Conservation (phyloP, 352 stramenopile genomes). For the Pythium grandisporangium region DNA sequence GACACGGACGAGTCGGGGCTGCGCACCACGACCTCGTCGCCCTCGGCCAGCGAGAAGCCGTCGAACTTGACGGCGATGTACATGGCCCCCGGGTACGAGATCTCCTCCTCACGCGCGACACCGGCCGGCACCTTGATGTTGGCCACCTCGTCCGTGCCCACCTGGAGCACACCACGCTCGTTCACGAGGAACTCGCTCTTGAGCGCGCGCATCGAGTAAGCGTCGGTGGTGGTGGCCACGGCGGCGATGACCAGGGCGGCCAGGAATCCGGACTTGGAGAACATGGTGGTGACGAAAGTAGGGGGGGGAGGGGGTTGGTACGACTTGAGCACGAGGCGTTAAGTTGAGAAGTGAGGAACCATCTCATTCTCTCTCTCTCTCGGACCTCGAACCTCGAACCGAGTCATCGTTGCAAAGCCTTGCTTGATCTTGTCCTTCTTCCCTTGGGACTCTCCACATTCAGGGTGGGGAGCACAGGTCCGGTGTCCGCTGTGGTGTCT, state of each 20-base stretch:
- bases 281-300: conserved; percentile 1
- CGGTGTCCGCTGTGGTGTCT: no score
- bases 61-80: conserved; percentile 12
- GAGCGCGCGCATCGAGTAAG: not conserved
- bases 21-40: conserved; percentile 10
- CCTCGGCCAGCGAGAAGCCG: conserved; percentile 7
- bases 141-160: conserved; percentile 7
- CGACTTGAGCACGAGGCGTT: no score
- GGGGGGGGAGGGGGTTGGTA: not conserved
- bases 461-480: no score
- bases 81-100: conserved; percentile 3
- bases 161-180: conserved; percentile 4
- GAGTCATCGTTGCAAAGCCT: no score
- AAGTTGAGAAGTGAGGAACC: no score
- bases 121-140: not conserved
- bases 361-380: no score
- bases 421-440: no score
- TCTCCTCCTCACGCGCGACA: not conserved
- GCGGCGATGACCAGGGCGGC: conserved; percentile 1
- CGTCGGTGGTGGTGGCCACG: not conserved
- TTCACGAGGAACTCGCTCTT: conserved; percentile 1
- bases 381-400: no score
- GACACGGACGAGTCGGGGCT: conserved; percentile 7
- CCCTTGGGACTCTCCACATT: no score
- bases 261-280: conserved; percentile 1